Conservation (phyloP, 805 yeast genomes). For the Zygotorulaspora sp. region DNA sequence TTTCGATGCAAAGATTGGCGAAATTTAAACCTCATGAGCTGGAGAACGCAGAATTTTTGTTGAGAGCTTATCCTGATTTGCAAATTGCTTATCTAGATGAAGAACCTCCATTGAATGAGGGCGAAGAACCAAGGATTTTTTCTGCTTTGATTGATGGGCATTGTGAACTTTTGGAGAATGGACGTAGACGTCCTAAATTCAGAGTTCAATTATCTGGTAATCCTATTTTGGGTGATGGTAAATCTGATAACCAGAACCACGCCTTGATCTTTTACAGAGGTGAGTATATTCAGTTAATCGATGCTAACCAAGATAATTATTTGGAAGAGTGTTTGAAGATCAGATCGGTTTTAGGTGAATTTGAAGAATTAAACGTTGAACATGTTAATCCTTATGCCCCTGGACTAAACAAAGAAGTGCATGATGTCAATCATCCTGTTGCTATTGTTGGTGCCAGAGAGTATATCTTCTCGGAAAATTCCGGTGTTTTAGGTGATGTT, state of each 20-base stretch:
- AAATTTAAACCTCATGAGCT: constrained; percentile 68
- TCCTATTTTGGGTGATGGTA: constrained; percentile 85
- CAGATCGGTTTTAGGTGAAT: constrained; percentile 76
- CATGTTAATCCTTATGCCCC: constrained; percentile 82
- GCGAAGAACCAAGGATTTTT: constrained; percentile 66
- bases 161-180: constrained; percentile 66
- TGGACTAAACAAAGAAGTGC: constrained; percentile 54
- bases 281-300: constrained; percentile 78
- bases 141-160: constrained; percentile 80
- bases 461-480: constrained; percentile 79
- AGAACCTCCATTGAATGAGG: constrained; percentile 71
- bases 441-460: constrained; percentile 87
- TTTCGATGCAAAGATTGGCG: constrained; percentile 81
- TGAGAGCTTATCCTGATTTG: constrained; percentile 79
- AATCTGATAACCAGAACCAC: constrained; percentile 83
- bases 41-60: constrained; percentile 74
- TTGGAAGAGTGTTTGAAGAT: constrained; percentile 81
- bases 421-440: constrained; percentile 55
- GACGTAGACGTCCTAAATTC: constrained; percentile 71
- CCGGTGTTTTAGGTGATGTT: constrained; percentile 82
- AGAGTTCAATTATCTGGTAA: constrained; percentile 77
- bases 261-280: constrained; percentile 77
- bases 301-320: constrained; percentile 84
- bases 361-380: constrained; percentile 71
- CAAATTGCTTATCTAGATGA: constrained; percentile 93